Percentiles rank a stretch among this genome's conserved stretches.
Conservation (phyloP, 1,284 basidiomycete genomes). For the Mixia osmundae region DNA sequence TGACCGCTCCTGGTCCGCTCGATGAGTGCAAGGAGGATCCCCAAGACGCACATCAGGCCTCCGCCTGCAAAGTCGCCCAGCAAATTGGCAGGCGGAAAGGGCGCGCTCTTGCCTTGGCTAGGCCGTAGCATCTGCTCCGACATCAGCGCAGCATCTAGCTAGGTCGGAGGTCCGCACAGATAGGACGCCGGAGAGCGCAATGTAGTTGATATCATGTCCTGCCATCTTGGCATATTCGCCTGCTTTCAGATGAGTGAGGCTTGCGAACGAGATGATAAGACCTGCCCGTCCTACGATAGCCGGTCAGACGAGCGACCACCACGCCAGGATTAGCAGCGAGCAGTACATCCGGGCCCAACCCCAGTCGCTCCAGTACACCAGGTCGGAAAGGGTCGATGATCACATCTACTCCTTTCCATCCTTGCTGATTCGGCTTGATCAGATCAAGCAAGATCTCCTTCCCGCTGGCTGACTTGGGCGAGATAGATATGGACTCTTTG, state of each 20-base stretch:
- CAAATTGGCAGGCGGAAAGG: conserved; percentile 42
- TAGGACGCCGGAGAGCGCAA: conserved; percentile 53
- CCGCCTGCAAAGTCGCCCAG: conserved; percentile 57
- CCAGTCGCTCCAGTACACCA: conserved; percentile 52
- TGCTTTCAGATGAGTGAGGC: background rate
- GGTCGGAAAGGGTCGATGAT: conserved; percentile 63
- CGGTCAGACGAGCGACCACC: conserved; percentile 21
- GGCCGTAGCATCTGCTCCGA: conserved; percentile 40
- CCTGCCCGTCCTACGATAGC: conserved; percentile 20
- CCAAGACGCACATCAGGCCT: conserved; percentile 43
- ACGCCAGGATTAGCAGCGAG: conserved; percentile 21
- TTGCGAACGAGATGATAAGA: no score
- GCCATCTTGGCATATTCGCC: conserved; percentile 19
- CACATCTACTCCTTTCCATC: conserved; percentile 39
- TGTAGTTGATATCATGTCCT: conserved; percentile 56
- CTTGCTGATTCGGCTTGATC: no score
- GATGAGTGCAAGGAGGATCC: conserved; percentile 49
- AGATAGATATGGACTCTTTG: conserved; percentile 46
- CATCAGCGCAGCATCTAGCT: background rate
- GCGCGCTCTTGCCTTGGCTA: conserved; percentile 31
- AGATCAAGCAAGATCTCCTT: conserved; percentile 34
- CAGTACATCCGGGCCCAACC: conserved; percentile 50
- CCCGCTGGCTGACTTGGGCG: conserved; percentile 39
- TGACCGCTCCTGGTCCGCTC: conserved; percentile 35
- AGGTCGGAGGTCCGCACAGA: conserved; percentile 32